phyloP scores from a whole-genome alignment of 2,329 filamentous ascomycete genomes.

The Gaeumannomyces tritici region DNA sequence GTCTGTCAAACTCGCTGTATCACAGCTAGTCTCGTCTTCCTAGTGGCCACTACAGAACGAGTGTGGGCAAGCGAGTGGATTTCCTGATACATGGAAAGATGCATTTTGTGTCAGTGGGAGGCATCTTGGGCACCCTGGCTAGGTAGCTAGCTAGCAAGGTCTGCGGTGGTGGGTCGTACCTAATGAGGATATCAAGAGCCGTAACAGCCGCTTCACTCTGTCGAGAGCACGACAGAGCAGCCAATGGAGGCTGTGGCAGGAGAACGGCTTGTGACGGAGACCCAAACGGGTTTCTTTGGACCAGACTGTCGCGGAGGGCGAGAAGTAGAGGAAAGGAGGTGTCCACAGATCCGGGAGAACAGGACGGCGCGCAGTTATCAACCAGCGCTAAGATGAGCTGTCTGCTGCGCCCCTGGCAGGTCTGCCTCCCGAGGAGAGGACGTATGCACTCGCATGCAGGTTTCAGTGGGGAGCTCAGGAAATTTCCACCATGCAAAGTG shows the following conservation, averaged over 20 bases:
- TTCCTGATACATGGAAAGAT: not conserved
- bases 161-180: not conserved
- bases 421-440: not conserved
- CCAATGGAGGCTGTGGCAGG: not conserved
- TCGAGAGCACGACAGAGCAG: not conserved
- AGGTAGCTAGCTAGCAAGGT: not conserved
- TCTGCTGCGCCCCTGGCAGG: not conserved
- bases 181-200: not conserved
- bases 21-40: not conserved
- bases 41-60: not conserved
- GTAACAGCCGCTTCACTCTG: not conserved
- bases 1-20: not conserved
- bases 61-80: constrained; percentile 2
- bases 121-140: not conserved
- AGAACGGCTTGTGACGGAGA: not conserved
- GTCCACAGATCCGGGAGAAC: not conserved
- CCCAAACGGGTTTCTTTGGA: not conserved
- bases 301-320: not conserved
- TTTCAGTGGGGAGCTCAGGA: not conserved
- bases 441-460: not conserved
- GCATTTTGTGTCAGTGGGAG: not conserved
- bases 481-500: not conserved
- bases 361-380: not conserved
- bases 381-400: not conserved
- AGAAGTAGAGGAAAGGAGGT: not conserved